Conservation (phyloP, 75 land plant genomes). For the Larix kaempferi region DNA sequence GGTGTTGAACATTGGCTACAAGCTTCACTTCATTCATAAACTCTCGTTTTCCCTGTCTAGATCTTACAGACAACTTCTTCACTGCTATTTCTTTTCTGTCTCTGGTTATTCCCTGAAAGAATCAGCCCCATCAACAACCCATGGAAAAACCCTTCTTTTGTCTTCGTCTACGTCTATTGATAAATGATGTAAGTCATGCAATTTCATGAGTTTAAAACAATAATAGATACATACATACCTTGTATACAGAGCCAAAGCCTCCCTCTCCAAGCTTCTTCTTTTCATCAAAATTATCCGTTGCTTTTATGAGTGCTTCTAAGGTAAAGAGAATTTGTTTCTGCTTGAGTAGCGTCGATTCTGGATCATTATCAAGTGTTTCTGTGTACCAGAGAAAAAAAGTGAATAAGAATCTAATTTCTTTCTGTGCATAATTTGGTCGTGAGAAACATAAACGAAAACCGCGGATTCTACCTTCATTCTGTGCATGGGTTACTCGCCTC, state of each 20-base stretch:
- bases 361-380: background rate
- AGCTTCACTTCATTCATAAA: conserved; percentile 32
- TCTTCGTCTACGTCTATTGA: too few relatives aligned
- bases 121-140: background rate
- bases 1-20: conserved; percentile 23
- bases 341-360: background rate
- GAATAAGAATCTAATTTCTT: background rate
- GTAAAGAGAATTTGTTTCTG: background rate
- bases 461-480: background rate
- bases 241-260: background rate
- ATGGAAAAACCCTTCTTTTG: too few relatives aligned
- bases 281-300: background rate
- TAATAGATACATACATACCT: background rate
- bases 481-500: background rate
- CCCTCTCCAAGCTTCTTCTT: background rate
- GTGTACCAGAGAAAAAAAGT: background rate
- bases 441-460: too few relatives aligned
- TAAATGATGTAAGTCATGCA: background rate
- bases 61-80: conserved; percentile 21
- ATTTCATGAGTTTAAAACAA: too few relatives aligned
- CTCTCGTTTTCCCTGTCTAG: conserved; percentile 22
- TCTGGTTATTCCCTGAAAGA: conserved; percentile 22
- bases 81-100: conserved; percentile 23
- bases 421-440: too few relatives aligned
- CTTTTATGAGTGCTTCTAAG: background rate